Conservation (phyloP, 2,329 filamentous ascomycete genomes). For the Claviceps arundinis region DNA sequence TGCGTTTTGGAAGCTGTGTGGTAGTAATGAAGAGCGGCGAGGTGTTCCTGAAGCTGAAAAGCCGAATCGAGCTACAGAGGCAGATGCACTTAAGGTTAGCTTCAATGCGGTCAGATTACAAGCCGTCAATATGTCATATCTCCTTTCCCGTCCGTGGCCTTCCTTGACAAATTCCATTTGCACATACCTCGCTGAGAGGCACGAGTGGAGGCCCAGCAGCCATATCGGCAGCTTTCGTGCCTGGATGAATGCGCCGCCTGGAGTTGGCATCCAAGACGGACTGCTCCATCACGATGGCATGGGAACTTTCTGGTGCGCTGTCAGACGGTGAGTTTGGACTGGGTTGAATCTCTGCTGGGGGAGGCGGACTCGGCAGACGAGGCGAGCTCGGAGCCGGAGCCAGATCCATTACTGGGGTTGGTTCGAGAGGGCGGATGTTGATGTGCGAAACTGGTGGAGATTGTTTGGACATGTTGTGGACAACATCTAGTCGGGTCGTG, state of each 20-base stretch:
- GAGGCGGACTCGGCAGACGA: slow-evolving; percentile 85
- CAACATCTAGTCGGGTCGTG: neutral
- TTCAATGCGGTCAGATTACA: neutral
- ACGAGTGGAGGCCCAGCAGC: slow-evolving; percentile 79
- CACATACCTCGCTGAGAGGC: slow-evolving; percentile 64
- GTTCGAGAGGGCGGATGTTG: neutral
- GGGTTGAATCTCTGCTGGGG: slow-evolving; percentile 87
- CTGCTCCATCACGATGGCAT: slow-evolving; percentile 49
- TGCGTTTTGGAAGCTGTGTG: slow-evolving; percentile 55
- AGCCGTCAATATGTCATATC: neutral
- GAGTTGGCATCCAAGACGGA: slow-evolving; percentile 58
- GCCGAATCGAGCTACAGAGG: slow-evolving; percentile 72
- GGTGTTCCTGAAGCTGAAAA: slow-evolving; percentile 93
- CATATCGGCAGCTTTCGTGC: slow-evolving; percentile 88
- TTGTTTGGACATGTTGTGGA: neutral
- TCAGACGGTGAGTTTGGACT: slow-evolving; percentile 62
- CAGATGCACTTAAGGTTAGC: neutral
- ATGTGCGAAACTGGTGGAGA: neutral
- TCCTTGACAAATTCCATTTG: neutral
- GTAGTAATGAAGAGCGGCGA: slow-evolving; percentile 79
- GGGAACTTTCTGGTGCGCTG: slow-evolving; percentile 38
- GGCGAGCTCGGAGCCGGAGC: slow-evolving; percentile 64
- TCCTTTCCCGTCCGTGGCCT: neutral
- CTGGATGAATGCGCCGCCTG: slow-evolving; percentile 75
- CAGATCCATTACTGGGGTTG: slow-evolving; percentile 36